Conservation (phyloP, 2,329 filamentous ascomycete species). For the Cercospora sp. region DNA sequence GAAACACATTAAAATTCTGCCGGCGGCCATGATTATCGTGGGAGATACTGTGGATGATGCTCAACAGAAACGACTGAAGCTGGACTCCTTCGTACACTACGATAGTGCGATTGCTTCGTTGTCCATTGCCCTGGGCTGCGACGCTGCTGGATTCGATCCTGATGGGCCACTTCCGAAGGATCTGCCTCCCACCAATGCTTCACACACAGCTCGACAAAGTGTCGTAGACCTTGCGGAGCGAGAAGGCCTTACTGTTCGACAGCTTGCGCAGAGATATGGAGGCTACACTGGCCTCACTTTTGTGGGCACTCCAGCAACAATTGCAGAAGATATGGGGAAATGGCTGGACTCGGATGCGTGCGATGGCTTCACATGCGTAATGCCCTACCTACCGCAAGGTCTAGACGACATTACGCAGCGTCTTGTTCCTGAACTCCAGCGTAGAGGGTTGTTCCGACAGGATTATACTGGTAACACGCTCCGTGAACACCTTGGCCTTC, state of each 20-base stretch:
- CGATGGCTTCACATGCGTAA: slow-evolving; percentile 32
- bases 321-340: slow-evolving; percentile 30
- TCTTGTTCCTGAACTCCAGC: slow-evolving; percentile 31
- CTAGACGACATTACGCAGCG: slow-evolving; percentile 30
- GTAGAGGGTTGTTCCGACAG: slow-evolving; percentile 28
- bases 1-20: slow-evolving; percentile 32
- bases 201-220: slow-evolving; percentile 25
- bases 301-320: slow-evolving; percentile 26
- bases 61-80: slow-evolving; percentile 29
- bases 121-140: slow-evolving; percentile 29
- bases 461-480: slow-evolving; percentile 31
- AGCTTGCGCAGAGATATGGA: slow-evolving; percentile 31
- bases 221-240: slow-evolving; percentile 28
- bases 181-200: slow-evolving; percentile 31
- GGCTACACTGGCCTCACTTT: slow-evolving; percentile 31
- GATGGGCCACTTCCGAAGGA: slow-evolving; percentile 30
- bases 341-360: slow-evolving; percentile 30
- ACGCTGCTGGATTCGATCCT: slow-evolving; percentile 28
- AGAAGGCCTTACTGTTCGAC: slow-evolving; percentile 31
- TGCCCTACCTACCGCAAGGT: slow-evolving; percentile 32
- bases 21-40: slow-evolving; percentile 33
- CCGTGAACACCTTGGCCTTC: slow-evolving; percentile 32
- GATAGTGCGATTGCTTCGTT: slow-evolving; percentile 32
- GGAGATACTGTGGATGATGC: slow-evolving; percentile 31
- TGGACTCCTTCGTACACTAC: slow-evolving; percentile 31